Conservation (phyloP, 768 basidiomycete genomes). For the Daedaleopsis nitida region DNA sequence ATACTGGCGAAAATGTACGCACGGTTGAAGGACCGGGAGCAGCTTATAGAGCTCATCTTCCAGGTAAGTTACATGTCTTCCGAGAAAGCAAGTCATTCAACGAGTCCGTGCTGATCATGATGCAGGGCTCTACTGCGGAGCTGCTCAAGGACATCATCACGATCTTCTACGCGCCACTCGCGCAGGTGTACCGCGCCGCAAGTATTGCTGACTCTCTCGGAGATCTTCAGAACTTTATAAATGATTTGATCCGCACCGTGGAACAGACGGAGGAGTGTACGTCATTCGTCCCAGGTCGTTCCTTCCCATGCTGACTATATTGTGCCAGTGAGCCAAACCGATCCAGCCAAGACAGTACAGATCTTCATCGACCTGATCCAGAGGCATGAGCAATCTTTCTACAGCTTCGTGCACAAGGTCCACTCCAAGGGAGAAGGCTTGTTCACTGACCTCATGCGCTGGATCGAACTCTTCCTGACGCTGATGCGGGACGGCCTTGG, state of each 20-base stretch:
- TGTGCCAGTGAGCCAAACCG: constrained; percentile 71
- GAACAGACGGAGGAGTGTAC: constrained; percentile 87
- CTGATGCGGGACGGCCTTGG: constrained; percentile 89
- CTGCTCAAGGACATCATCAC: constrained; percentile 98
- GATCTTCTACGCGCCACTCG: constrained; percentile 95
- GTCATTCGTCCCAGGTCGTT: constrained; percentile 31
- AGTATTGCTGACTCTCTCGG: constrained; percentile 92
- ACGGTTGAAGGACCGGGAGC: constrained; percentile 83
- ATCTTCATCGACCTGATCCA: constrained; percentile 91
- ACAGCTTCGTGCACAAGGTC: constrained; percentile 97
- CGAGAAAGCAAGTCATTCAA: background rate
- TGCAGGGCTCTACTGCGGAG: constrained; percentile 90
- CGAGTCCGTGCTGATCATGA: background rate
- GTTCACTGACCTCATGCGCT: constrained; percentile 92
- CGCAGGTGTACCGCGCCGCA: constrained; percentile 96
- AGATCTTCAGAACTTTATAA: constrained; percentile 92
- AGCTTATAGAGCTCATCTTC: constrained; percentile 90
- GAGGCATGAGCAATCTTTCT: constrained; percentile 95
- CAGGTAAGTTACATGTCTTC: constrained; percentile 58
- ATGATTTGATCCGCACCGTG: constrained; percentile 92
- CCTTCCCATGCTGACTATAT: too few species aligned
- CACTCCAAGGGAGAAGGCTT: constrained; percentile 95
- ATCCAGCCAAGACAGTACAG: constrained; percentile 86
- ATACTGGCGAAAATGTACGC: constrained; percentile 80
- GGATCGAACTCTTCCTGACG: constrained; percentile 95